Evolutionary conservation across 495 filamentous ascomycete species (phyloP).

Genomic region (Jackrogersella multiformis): DNA sequence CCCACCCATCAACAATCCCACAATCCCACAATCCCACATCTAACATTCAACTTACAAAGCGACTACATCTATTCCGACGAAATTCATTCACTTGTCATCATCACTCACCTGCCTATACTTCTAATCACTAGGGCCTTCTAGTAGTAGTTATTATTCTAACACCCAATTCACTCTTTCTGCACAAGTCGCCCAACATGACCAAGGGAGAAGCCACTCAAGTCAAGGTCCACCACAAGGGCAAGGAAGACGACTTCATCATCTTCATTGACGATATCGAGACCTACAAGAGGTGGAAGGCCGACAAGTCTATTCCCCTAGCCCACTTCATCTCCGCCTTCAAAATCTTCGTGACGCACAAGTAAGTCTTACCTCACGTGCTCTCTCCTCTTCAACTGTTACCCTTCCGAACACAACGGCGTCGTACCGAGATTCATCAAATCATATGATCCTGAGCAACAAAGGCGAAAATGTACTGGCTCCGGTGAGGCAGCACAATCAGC

Average conservation of each 20-base stretch:
- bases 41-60: neutral
- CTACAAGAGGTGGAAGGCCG: conserved; percentile 82
- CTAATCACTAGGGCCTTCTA: neutral
- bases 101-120: neutral
- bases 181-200: conserved; percentile 66
- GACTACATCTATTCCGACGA: conserved; percentile 3
- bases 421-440: neutral
- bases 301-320: conserved; percentile 79
- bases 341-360: conserved; percentile 92
- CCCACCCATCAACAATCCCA: neutral
- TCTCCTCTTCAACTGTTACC: neutral
- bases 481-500: neutral
- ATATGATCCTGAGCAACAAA: neutral
- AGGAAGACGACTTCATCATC: conserved; percentile 87
- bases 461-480: neutral
- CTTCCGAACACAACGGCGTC: neutral
- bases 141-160: neutral
- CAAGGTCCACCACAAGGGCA: conserved; percentile 94
- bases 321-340: conserved; percentile 91
- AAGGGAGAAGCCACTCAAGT: conserved; percentile 76
- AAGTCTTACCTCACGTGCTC: conserved; percentile 50
- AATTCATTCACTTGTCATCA: neutral
- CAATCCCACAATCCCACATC: no score
- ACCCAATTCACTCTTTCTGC: neutral
- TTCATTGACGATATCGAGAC: conserved; percentile 79